Percentiles rank a stretch among this genome's conserved stretches.
Evolutionary conservation across 164 flowering plant species (phyloP).

Genomic region (Macadamia integrifolia): DNA sequence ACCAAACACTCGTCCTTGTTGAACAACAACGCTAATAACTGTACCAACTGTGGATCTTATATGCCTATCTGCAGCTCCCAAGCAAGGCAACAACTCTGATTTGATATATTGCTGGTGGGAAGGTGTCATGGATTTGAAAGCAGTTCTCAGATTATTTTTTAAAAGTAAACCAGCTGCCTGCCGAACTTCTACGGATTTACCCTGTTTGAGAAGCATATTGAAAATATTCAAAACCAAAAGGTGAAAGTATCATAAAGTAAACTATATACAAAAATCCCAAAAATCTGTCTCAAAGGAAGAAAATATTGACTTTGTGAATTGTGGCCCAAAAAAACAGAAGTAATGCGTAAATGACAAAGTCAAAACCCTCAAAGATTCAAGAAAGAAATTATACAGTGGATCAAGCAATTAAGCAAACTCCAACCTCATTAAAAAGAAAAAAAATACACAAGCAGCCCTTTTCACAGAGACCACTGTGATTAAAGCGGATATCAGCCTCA

Average conservation of each 20-base stretch:
- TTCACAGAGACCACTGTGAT: too few species aligned
- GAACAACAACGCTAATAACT: constrained; percentile 77
- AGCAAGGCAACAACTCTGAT: constrained; percentile 82
- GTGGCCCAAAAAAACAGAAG: background rate
- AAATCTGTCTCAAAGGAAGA: background rate
- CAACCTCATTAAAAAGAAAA: too few species aligned
- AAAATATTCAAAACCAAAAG: constrained; percentile 8
- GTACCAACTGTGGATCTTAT: constrained; percentile 95
- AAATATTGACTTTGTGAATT: too few species aligned
- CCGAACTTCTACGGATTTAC: constrained; percentile 73
- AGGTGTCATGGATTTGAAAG: constrained; percentile 57
- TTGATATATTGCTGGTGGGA: constrained; percentile 76
- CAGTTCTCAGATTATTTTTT: constrained; percentile 75
- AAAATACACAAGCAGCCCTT: too few species aligned
- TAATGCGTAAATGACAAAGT: background rate
- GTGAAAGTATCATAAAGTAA: too few species aligned
- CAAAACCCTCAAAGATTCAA: background rate
- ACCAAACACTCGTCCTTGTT: constrained; percentile 54
- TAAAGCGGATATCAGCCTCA: too few species aligned
- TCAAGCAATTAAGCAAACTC: too few species aligned
- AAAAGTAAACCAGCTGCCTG: constrained; percentile 96
- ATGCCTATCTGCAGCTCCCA: constrained; percentile 85
- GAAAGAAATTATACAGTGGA: background rate
- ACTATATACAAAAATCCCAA: background rate
- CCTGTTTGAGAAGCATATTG: constrained; percentile 37